Percentiles rank a stretch among this genome's conserved stretches.
Evolutionary conservation across 192 early-diverging fungal genomes (phyloP).

Genomic region (Backusella mclennaniae): DNA sequence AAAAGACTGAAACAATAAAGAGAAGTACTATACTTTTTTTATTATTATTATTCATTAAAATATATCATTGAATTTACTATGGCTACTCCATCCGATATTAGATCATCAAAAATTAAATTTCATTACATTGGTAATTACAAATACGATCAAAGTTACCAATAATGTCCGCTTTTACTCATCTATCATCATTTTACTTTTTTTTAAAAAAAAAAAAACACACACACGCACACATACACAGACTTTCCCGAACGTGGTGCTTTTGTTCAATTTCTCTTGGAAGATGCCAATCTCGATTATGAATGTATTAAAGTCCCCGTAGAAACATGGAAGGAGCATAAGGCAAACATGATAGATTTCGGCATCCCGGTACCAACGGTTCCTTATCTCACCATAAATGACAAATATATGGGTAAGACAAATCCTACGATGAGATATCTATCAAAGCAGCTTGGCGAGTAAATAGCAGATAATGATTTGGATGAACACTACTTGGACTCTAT

Average conservation of each 20-base stretch:
- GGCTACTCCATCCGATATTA: too few relatives aligned
- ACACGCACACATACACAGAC: too few relatives aligned
- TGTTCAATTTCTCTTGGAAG: neutral
- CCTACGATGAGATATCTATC: neutral
- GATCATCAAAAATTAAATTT: too few relatives aligned
- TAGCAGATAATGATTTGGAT: neutral
- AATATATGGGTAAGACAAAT: neutral
- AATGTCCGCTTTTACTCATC: too few relatives aligned
- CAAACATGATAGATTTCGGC: neutral
- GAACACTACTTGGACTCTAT: neutral
- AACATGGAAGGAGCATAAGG: neutral
- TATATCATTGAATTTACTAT: too few relatives aligned
- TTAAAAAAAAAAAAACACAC: too few relatives aligned
- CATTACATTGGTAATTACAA: too few relatives aligned
- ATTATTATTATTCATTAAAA: too few relatives aligned
- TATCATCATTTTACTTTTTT: too few relatives aligned
- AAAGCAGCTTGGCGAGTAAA: neutral
- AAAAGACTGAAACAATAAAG: too few relatives aligned
- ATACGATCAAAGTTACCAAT: too few relatives aligned
- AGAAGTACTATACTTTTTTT: too few relatives aligned
- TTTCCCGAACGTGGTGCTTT: neutral
- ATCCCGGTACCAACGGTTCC: neutral
- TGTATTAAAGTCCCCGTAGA: neutral
- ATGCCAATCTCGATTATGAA: neutral
- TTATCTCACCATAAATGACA: neutral